Conservation (phyloP, 495 filamentous ascomycete genomes). For the Aspergillus nidulans region DNA sequence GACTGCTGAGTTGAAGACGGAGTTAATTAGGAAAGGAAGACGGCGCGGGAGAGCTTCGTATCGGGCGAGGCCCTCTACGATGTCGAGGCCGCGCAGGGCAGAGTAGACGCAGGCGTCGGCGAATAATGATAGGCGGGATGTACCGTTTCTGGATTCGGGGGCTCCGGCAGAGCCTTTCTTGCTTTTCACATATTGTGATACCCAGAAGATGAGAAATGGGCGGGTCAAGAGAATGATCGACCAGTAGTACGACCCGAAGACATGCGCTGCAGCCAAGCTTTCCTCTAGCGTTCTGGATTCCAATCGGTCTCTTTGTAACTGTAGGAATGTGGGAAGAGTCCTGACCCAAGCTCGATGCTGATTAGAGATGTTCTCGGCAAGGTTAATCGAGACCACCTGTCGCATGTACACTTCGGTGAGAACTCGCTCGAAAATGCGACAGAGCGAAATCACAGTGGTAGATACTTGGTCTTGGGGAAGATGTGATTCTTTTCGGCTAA, state of each 20-base stretch:
- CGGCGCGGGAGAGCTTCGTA: slow-evolving; percentile 59
- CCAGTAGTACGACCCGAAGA: slow-evolving; percentile 67
- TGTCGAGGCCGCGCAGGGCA: slow-evolving; percentile 60
- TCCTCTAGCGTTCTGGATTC: slow-evolving; percentile 44
- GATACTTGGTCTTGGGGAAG: slow-evolving; percentile 33
- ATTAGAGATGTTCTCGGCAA: slow-evolving; percentile 63
- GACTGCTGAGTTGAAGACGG: slow-evolving; percentile 67
- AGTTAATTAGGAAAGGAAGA: slow-evolving; percentile 69
- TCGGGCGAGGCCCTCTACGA: slow-evolving; percentile 55
- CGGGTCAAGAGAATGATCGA: slow-evolving; percentile 65
- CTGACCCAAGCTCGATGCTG: slow-evolving; percentile 44
- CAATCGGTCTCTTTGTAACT: slow-evolving; percentile 31
- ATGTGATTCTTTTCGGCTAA: slow-evolving; percentile 19
- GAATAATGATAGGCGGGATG: slow-evolving; percentile 55
- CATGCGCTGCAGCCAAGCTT: slow-evolving; percentile 61
- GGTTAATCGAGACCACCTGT: slow-evolving; percentile 61
- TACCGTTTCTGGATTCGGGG: slow-evolving; percentile 23
- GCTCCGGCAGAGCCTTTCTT: slow-evolving; percentile 24
- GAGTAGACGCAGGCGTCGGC: slow-evolving; percentile 68
- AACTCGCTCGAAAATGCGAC: slow-evolving; percentile 61
- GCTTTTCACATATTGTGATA: slow-evolving; percentile 42
- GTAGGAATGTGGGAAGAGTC: slow-evolving; percentile 31
- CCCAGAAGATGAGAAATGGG: slow-evolving; percentile 62
- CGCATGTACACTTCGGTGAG: slow-evolving; percentile 66
- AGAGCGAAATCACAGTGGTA: slow-evolving; percentile 37